These are phyloP conservation scores for Pelargonium myrrhifolium DNA, from an alignment of 441 rosid species.

Conservation along the genomic window DNA sequence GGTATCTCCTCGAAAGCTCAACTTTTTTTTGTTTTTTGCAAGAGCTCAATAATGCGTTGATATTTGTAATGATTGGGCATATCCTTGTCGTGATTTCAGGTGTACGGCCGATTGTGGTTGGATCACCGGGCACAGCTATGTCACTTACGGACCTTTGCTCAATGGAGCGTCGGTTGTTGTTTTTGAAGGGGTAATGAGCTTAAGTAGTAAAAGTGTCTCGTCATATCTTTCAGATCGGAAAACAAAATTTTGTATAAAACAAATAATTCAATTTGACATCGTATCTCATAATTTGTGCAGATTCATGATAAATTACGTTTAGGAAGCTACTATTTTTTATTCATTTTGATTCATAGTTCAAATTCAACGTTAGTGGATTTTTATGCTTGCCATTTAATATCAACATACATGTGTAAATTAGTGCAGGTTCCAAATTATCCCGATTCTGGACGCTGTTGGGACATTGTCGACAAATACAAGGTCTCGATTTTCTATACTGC, in stretches of 20 bases:
- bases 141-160: slow-evolving; percentile 95
- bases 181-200: slow-evolving; percentile 71
- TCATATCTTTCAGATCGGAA: neutral
- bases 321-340: neutral
- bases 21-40: slow-evolving; percentile 1
- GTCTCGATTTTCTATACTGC: slow-evolving; percentile 92
- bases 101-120: slow-evolving; percentile 99
- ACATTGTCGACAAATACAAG: slow-evolving; percentile 91
- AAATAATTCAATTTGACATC: neutral
- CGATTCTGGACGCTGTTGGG: slow-evolving; percentile 94
- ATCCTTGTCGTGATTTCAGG: slow-evolving; percentile 39
- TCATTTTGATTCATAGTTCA: neutral
- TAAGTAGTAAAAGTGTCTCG: neutral
- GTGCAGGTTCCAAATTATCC: slow-evolving; percentile 91
- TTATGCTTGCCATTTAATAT: slow-evolving; percentile 17
- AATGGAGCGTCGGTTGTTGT: slow-evolving; percentile 80
- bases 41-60: neutral
- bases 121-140: slow-evolving; percentile 99
- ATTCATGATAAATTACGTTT: neutral
- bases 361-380: slow-evolving; percentile 13
- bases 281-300: neutral
- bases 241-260: neutral
- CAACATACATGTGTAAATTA: slow-evolving; percentile 17
- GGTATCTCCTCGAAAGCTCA: slow-evolving; percentile 38
- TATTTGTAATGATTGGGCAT: neutral